These are phyloP conservation scores for Cyberlindnera sargentensis DNA, from an alignment of 805 yeast species.

Conservation along the genomic window DNA sequence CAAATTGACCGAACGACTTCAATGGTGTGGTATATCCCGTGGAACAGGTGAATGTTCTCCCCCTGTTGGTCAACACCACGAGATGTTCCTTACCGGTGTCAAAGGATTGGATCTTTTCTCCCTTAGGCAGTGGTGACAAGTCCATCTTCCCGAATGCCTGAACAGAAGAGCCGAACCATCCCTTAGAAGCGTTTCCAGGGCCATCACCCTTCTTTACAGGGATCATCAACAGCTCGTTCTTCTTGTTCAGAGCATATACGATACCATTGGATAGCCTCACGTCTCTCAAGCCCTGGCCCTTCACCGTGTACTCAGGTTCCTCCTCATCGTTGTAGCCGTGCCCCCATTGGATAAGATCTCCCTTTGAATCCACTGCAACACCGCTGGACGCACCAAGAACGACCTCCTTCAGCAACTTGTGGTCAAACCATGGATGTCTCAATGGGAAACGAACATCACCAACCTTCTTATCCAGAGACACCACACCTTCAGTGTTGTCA, in stretches of 20 bases:
- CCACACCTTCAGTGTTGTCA: slow-evolving; percentile 35
- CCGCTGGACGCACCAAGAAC: slow-evolving; percentile 38
- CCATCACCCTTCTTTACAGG: slow-evolving; percentile 20
- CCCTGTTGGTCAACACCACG: slow-evolving; percentile 23
- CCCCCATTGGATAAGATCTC: slow-evolving; percentile 75
- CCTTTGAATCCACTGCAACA: slow-evolving; percentile 55
- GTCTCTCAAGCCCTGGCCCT: slow-evolving; percentile 37
- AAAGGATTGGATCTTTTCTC: slow-evolving; percentile 45
- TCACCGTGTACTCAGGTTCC: slow-evolving; percentile 32
- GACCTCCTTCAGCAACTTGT: slow-evolving; percentile 49
- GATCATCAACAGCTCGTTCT: slow-evolving; percentile 28
- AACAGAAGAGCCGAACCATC: slow-evolving; percentile 9
- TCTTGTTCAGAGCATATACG: slow-evolving; percentile 39
- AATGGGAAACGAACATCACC: slow-evolving; percentile 44
- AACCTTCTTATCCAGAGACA: slow-evolving; percentile 21
- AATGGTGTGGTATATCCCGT: slow-evolving; percentile 37
- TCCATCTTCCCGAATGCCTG: slow-evolving; percentile 9
- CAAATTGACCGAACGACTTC: slow-evolving; percentile 72
- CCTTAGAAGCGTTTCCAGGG: slow-evolving; percentile 6
- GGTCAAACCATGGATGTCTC: slow-evolving; percentile 59
- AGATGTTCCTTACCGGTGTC: slow-evolving; percentile 64
- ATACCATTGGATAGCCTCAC: slow-evolving; percentile 48
- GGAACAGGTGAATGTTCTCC: slow-evolving; percentile 28
- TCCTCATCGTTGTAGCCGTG: slow-evolving; percentile 28
- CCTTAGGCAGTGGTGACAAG: slow-evolving; percentile 18